Conservation (phyloP, 345 rosid genomes). For the Citrus trifoliata region DNA sequence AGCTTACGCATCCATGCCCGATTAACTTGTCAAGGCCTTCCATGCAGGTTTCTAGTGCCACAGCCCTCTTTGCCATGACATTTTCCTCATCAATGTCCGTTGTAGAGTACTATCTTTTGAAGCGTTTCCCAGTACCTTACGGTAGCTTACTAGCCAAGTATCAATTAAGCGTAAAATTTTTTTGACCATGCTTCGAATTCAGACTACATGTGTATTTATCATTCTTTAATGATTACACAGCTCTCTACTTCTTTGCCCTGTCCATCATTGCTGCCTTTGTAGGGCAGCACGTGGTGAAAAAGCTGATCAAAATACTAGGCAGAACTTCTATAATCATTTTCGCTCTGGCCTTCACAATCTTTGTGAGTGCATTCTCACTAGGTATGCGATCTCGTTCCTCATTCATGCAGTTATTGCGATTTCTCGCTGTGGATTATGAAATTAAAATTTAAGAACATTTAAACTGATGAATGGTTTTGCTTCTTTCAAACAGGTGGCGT, state of each 20-base stretch:
- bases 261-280: background rate
- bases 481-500: constrained; percentile 31
- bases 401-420: background rate
- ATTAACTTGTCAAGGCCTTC: background rate
- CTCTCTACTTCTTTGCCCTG: background rate
- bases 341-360: constrained; percentile 33
- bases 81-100: constrained; percentile 28
- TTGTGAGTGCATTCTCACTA: constrained; percentile 34
- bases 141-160: background rate
- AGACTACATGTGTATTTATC: background rate
- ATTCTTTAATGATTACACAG: background rate
- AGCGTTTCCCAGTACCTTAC: constrained; percentile 4
- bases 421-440: background rate
- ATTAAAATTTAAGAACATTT: background rate
- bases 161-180: background rate
- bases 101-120: constrained; percentile 25
- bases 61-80: constrained; percentile 40
- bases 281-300: constrained; percentile 30
- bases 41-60: constrained; percentile 43
- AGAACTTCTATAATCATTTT: constrained; percentile 41
- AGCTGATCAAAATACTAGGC: constrained; percentile 27
- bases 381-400: constrained; percentile 8
- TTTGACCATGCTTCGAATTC: background rate
- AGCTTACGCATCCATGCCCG: background rate
- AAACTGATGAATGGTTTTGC: background rate